phyloP scores from a whole-genome alignment of 768 basidiomycete species.

The Russula olivacea region DNA sequence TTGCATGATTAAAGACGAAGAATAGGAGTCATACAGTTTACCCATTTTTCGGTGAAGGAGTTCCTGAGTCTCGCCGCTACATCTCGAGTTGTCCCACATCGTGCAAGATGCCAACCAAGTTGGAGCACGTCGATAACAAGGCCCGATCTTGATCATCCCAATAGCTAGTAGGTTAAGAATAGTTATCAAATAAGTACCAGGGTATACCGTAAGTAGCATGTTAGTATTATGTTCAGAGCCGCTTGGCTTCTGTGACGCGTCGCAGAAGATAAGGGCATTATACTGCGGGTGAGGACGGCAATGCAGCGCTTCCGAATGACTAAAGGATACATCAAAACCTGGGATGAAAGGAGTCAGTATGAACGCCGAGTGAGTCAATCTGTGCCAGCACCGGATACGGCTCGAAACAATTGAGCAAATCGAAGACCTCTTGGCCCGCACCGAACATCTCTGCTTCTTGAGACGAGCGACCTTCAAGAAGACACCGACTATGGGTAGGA shows the following conservation, averaged over 20 bases:
- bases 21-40: too few species aligned
- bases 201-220: too few species aligned
- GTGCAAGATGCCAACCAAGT: neutral
- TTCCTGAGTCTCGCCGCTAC: neutral
- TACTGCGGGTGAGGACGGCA: neutral
- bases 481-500: neutral
- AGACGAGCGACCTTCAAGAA: too few species aligned
- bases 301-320: neutral
- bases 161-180: neutral
- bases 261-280: neutral
- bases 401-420: neutral
- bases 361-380: too few species aligned
- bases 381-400: too few species aligned
- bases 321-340: too few species aligned
- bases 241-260: neutral
- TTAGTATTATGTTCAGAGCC: neutral
- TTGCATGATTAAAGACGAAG: neutral
- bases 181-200: neutral
- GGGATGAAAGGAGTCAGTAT: too few species aligned
- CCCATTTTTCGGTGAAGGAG: neutral
- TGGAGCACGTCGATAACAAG: neutral
- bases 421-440: too few species aligned
- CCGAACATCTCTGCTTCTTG: too few species aligned
- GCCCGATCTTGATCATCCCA: neutral
- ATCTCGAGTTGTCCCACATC: neutral